Conservation (phyloP, 306 rosid genomes). For the Cucurbita ficifolia region DNA sequence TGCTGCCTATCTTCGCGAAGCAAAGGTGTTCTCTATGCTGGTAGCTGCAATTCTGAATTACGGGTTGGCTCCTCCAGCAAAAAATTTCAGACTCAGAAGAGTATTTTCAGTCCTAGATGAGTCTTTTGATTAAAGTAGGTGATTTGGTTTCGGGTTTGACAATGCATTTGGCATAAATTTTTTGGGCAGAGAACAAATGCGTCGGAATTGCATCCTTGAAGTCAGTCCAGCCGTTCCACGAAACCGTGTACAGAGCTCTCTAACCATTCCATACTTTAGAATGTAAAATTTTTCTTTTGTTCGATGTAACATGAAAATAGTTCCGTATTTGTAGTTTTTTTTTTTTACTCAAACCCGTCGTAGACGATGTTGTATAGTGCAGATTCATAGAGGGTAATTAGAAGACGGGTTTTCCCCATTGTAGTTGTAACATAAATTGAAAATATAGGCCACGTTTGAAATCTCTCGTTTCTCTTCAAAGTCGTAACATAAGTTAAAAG, state of each 20-base stretch:
- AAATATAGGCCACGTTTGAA: slow-evolving; percentile 28
- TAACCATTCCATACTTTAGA: slow-evolving; percentile 36
- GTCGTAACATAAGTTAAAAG: not conserved
- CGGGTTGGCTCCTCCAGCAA: not conserved
- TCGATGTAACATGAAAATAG: slow-evolving; percentile 42
- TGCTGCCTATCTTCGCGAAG: not conserved
- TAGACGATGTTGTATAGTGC: slow-evolving; percentile 54
- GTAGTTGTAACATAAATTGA: slow-evolving; percentile 42
- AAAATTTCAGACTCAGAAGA: not conserved
- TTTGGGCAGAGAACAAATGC: slow-evolving; percentile 24
- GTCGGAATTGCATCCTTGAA: slow-evolving; percentile 21
- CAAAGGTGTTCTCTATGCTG: not conserved
- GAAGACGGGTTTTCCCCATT: slow-evolving; percentile 25
- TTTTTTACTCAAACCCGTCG: slow-evolving; percentile 25
- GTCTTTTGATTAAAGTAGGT: not conserved
- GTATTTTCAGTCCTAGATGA: not conserved
- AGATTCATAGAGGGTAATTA: slow-evolving; percentile 41
- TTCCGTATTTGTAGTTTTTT: slow-evolving; percentile 3
- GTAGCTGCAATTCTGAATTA: not conserved
- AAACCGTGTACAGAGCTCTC: slow-evolving; percentile 66
- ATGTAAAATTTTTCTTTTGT: slow-evolving; percentile 30
- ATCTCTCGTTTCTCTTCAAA: slow-evolving; percentile 14
- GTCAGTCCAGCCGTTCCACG: slow-evolving; percentile 13
- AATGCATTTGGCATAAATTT: slow-evolving; percentile 14
- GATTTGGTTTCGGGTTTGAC: slow-evolving; percentile 6